Percentiles rank a stretch among this genome's conserved stretches.
Conservation (phyloP, 768 basidiomycete species). For the Hericium coralloides region DNA sequence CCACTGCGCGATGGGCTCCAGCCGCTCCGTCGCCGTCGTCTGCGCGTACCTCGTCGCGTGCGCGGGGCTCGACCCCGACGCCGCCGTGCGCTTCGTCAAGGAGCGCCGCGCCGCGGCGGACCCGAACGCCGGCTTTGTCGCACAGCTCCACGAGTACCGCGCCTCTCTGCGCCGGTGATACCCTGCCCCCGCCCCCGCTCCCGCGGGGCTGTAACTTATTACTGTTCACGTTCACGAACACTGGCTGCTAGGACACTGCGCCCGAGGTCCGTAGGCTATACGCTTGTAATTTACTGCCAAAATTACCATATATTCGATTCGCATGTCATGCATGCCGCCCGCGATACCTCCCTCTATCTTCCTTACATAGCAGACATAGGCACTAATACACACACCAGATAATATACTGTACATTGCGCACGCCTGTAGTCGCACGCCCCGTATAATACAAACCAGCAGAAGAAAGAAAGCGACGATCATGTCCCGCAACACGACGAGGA, state of each 20-base stretch:
- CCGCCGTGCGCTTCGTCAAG: constrained; percentile 57
- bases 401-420: neutral
- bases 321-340: neutral
- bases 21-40: constrained; percentile 62
- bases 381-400: constrained; percentile 1
- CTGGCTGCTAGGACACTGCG: neutral
- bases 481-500: neutral
- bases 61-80: constrained; percentile 46
- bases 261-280: neutral
- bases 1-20: constrained; percentile 68
- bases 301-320: neutral
- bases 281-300: neutral
- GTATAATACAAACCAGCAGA: neutral
- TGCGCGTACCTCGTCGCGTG: constrained; percentile 62
- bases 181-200: no score
- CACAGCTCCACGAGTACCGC: constrained; percentile 64
- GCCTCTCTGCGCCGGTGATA: constrained; percentile 17
- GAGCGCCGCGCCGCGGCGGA: constrained; percentile 49
- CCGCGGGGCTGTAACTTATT: no score
- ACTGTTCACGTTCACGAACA: no score
- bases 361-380: constrained; percentile 8
- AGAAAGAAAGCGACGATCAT: neutral
- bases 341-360: neutral
- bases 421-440: no score
- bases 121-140: constrained; percentile 67